These are phyloP conservation scores for Nemania sp. DNA, from an alignment of 2,329 filamentous ascomycete species.

Conservation along the genomic window DNA sequence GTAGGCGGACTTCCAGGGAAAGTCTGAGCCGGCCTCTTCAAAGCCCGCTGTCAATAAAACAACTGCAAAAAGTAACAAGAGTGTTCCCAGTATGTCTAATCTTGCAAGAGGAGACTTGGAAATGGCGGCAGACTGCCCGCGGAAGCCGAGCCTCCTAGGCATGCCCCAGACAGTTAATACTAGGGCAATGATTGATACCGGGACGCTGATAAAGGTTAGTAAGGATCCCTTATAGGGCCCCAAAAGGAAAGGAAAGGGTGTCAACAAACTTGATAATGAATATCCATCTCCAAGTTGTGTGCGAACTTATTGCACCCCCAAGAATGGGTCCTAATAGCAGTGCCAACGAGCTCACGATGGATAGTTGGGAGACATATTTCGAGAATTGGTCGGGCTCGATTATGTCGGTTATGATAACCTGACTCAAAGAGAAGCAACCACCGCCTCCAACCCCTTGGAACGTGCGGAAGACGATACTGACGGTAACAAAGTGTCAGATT, in stretches of 20 bases:
- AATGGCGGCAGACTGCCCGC: neutral
- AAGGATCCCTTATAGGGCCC: neutral
- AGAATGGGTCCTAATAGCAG: constrained; percentile 26
- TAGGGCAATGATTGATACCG: neutral
- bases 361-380: constrained; percentile 7
- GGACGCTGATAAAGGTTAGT: neutral
- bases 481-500: neutral
- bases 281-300: constrained; percentile 32
- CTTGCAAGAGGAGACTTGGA: neutral
- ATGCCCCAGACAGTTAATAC: neutral
- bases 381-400: constrained; percentile 21
- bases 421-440: constrained; percentile 18
- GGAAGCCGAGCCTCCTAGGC: neutral
- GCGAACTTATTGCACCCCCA: constrained; percentile 26
- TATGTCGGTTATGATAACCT: constrained; percentile 23
- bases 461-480: constrained; percentile 5
- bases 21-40: constrained; percentile 23
- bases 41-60: constrained; percentile 22
- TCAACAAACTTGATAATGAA: constrained; percentile 30
- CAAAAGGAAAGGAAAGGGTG: neutral
- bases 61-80: constrained; percentile 21
- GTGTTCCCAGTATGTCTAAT: constrained; percentile 23
- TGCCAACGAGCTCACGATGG: constrained; percentile 11
- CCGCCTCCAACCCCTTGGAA: constrained; percentile 25
- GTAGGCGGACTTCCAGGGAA: constrained; percentile 29